Base-by-base conservation (phyloP, 2,329 filamentous ascomycete genomes). In the Cladophialophora bantiana region DNA sequence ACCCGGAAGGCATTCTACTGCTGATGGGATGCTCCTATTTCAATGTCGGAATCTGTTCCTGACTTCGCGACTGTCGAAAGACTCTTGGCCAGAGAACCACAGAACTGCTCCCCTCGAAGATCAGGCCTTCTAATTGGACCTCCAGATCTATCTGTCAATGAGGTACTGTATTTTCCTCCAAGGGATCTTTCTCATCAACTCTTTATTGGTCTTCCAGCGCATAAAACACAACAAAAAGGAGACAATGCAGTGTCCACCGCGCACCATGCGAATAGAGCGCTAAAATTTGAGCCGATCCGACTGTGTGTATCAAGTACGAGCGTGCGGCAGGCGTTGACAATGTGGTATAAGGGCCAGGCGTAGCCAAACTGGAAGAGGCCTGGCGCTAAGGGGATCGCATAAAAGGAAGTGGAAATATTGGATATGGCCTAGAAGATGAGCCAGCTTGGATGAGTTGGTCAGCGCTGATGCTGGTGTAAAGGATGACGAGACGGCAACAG, bases 401-500 rank as follows among this genome's bases (percentile, higher is more conserved):
- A 87, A 71, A 90, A 89, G 0, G 82, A 78, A 0, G 86, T 88
- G 0, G 82, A 79, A 0, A 89, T 86, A 71, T 90, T 90, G 6
- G 85, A 84, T 64, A 90, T 88, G 50, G 90, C 86, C 87, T 86
- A 89, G 72, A 89, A 89, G 64, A 90, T 88, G 1, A 90, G 77
- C 83, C 88, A 90, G 0, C 59, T 68, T 9, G n/a, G 50, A n/a
- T 18, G 12, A 40, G 20, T 13, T 13, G 38, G 36, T 65, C 34
- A 55, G 63, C 50, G n/a, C 38, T 50, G 40, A n/a, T 18, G 45
- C 3, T 15, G 9, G 20, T 10, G 18, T 7, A 12, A 45, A 10
- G 5, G 26, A 3, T 26, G 2, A 13, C 18, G 42, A 20, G 6
- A 13, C 4, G 12, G 7, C 38, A 2, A 12, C n/a, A 31, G 42